A percentile compares a stretch with the other conserved stretches of the same genome.
Conservation (phyloP, 2,329 filamentous ascomycete genomes). For the Botrytis byssoidea region DNA sequence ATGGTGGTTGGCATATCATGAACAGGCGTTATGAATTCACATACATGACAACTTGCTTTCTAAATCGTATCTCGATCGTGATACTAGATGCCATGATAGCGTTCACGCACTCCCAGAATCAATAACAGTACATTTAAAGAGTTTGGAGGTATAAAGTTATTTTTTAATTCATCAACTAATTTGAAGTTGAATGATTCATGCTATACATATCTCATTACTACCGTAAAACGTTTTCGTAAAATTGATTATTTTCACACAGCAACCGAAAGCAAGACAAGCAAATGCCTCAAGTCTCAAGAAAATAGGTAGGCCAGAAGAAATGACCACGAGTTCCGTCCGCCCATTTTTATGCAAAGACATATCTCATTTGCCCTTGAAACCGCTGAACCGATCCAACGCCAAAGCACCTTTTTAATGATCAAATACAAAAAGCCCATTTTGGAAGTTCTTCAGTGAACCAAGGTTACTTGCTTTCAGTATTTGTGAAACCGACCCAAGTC, state of each 20-base stretch:
- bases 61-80: no score
- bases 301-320: conserved; percentile 19
- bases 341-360: conserved; percentile 24
- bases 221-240: conserved; percentile 11
- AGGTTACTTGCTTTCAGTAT: conserved; percentile 17
- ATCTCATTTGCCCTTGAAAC: conserved; percentile 19
- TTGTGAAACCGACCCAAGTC: conserved; percentile 32
- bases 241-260: conserved; percentile 14
- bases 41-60: background rate
- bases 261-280: conserved; percentile 6
- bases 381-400: conserved; percentile 24
- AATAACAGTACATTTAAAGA: background rate
- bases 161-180: conserved; percentile 17
- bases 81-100: background rate
- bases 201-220: conserved; percentile 19
- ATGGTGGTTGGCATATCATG: background rate
- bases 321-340: conserved; percentile 16
- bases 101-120: background rate
- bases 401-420: conserved; percentile 23
- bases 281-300: conserved; percentile 11
- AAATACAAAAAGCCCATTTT: conserved; percentile 18
- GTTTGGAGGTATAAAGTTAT: conserved; percentile 10
- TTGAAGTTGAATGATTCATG: conserved; percentile 7
- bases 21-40: background rate
- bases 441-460: conserved; percentile 4